Percentiles rank a stretch among this genome's conserved stretches.
These are phyloP conservation scores for Xylona heveae DNA, from an alignment of 495 filamentous ascomycete genomes.

Conservation along the genomic window DNA sequence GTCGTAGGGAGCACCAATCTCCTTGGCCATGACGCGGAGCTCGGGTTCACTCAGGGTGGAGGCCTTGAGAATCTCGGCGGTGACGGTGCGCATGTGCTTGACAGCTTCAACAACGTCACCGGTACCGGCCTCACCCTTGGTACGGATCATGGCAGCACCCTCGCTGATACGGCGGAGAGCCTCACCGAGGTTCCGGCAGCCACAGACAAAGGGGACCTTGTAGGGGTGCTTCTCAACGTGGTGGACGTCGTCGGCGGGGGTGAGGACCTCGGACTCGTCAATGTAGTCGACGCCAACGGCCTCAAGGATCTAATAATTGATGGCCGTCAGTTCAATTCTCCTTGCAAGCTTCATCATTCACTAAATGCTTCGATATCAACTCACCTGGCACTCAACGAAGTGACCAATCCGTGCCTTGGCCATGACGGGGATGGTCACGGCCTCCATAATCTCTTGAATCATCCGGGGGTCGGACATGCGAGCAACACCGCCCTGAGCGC, in stretches of 20 bases:
- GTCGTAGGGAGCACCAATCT: conserved; percentile 52
- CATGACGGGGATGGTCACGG: conserved; percentile 99
- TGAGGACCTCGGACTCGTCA: conserved; percentile 93
- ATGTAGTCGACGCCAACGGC: conserved; percentile 92
- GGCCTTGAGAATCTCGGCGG: conserved; percentile 58
- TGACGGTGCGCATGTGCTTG: conserved; percentile 85
- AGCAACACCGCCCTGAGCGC: conserved; percentile 76
- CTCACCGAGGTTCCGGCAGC: conserved; percentile 88
- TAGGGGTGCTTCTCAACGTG: conserved; percentile 81
- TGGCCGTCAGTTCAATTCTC: background rate
- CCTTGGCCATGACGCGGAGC: conserved; percentile 56
- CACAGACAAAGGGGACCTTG: conserved; percentile 84
- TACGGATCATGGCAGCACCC: conserved; percentile 91
- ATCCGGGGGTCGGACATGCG: conserved; percentile 92
- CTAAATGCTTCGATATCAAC: conserved; percentile 1
- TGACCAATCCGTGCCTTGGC: conserved; percentile 97
- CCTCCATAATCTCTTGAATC: conserved; percentile 90
- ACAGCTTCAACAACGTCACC: conserved; percentile 96
- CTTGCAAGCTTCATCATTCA: background rate
- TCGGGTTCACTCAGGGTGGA: conserved; percentile 41
- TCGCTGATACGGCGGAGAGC: conserved; percentile 80
- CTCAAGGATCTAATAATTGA: conserved; percentile 57
- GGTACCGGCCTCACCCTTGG: conserved; percentile 96
- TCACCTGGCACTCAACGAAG: conserved; percentile 85
- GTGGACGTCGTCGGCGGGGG: conserved; percentile 73